These are phyloP conservation scores for Trichosporon sp. DNA, from an alignment of 1,284 basidiomycete genomes.

Conservation along the genomic window DNA sequence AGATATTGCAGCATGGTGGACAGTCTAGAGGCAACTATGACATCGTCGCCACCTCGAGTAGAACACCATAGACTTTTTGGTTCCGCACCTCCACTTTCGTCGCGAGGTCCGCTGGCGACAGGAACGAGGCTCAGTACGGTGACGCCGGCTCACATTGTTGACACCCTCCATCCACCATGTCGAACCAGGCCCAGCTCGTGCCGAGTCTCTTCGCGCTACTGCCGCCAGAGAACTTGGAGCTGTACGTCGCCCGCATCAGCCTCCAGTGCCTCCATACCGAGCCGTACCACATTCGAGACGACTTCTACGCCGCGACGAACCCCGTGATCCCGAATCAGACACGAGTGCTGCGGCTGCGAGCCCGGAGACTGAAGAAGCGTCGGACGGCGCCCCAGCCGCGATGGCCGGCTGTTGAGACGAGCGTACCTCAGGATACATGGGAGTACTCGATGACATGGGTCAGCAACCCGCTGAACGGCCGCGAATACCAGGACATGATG, in stretches of 20 bases:
- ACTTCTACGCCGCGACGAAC: conserved; percentile 30
- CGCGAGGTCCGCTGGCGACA: not conserved
- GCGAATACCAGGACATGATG: conserved; percentile 38
- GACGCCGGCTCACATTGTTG: not conserved
- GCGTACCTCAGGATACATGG: conserved; percentile 11
- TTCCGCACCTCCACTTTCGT: not conserved
- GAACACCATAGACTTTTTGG: not conserved
- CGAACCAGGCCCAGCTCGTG: conserved; percentile 25
- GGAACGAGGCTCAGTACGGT: not conserved
- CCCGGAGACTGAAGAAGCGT: not conserved
- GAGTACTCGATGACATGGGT: conserved; percentile 32
- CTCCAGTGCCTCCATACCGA: conserved; percentile 31
- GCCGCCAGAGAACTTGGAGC: conserved; percentile 23
- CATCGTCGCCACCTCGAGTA: not conserved
- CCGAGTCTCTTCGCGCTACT: conserved; percentile 39
- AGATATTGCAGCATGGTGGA: not conserved
- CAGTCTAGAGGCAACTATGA: not conserved
- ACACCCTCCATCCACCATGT: conserved; percentile 12
- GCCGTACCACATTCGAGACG: conserved; percentile 26
- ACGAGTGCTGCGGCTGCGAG: conserved; percentile 24
- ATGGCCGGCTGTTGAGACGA: conserved; percentile 1
- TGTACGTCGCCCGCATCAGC: conserved; percentile 33
- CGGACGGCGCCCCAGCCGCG: not conserved
- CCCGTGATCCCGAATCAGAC: conserved; percentile 33
- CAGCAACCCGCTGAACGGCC: conserved; percentile 27